These are phyloP conservation scores for Candida stauntonica DNA, from an alignment of 805 yeast genomes.

Conservation along the genomic window DNA sequence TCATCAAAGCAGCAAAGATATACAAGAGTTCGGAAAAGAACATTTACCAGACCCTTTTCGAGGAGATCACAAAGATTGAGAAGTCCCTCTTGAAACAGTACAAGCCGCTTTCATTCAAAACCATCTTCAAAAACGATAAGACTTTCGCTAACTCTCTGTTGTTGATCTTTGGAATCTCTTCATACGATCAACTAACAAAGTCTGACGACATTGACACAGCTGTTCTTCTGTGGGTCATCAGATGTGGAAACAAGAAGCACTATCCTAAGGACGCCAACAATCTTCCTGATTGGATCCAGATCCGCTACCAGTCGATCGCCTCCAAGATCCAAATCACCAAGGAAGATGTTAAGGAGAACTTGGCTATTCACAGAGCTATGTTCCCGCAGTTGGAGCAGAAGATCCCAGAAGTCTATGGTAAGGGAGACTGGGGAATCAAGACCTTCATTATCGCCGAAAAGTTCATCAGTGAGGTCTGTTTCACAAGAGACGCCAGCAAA, in stretches of 20 bases:
- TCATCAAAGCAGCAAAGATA: constrained; percentile 34
- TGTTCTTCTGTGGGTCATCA: constrained; percentile 57
- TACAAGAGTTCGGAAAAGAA: constrained; percentile 48
- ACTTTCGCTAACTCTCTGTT: constrained; percentile 50
- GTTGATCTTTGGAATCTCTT: constrained; percentile 51
- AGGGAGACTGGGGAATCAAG: constrained; percentile 42
- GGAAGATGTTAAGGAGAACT: constrained; percentile 52
- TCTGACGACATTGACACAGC: constrained; percentile 52
- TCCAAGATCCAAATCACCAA: constrained; percentile 38
- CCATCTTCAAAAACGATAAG: constrained; percentile 51
- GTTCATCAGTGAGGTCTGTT: constrained; percentile 48
- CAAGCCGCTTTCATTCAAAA: constrained; percentile 51
- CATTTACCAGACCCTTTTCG: constrained; percentile 42
- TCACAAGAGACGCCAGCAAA: constrained; percentile 33
- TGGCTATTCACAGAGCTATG: constrained; percentile 47
- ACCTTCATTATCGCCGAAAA: constrained; percentile 43
- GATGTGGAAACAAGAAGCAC: constrained; percentile 45
- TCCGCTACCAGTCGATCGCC: constrained; percentile 35
- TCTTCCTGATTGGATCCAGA: constrained; percentile 49
- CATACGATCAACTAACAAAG: constrained; percentile 45
- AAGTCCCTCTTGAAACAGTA: constrained; percentile 38
- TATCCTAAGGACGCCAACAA: constrained; percentile 23
- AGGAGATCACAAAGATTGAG: constrained; percentile 43
- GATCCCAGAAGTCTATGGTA: constrained; percentile 54
- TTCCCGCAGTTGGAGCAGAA: constrained; percentile 44